Evolutionary conservation across 2,329 filamentous ascomycete species (phyloP).

Genomic region (Talaromyces sp.): DNA sequence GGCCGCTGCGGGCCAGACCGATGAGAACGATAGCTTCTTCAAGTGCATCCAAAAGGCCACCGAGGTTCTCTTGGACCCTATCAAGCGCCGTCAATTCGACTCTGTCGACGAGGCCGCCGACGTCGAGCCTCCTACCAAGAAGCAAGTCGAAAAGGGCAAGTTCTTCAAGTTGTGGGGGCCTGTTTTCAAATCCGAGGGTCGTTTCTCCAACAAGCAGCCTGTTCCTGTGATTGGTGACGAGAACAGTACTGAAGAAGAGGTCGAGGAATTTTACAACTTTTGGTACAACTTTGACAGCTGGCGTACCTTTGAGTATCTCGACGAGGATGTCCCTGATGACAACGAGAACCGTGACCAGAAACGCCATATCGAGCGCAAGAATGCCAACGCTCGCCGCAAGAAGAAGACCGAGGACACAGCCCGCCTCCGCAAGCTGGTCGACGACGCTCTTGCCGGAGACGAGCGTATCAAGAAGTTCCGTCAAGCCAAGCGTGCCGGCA

Average conservation of each 20-base stretch:
- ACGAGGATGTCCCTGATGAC: slow-evolving; percentile 98
- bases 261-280: slow-evolving; percentile 98
- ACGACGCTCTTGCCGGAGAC: slow-evolving; percentile 76
- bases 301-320: slow-evolving; percentile 95
- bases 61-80: slow-evolving; percentile 85
- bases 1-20: slow-evolving; percentile 76
- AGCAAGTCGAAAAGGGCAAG: slow-evolving; percentile 76
- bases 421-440: slow-evolving; percentile 82
- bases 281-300: slow-evolving; percentile 99
- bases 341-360: slow-evolving; percentile 99
- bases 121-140: slow-evolving; percentile 87
- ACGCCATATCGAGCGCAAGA: slow-evolving; percentile 97
- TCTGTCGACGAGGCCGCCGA: slow-evolving; percentile 93
- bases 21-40: slow-evolving; percentile 95
- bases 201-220: slow-evolving; percentile 87
- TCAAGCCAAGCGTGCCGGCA: slow-evolving; percentile 82
- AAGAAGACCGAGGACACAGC: slow-evolving; percentile 97
- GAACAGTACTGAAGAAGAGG: slow-evolving; percentile 78
- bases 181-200: slow-evolving; percentile 85
- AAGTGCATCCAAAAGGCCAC: slow-evolving; percentile 99
- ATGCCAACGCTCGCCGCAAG: slow-evolving; percentile 95
- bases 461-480: slow-evolving; percentile 98
- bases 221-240: slow-evolving; percentile 82
- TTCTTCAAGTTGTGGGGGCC: slow-evolving; percentile 93
- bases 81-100: slow-evolving; percentile 91